Conservation (phyloP, 2,329 filamentous ascomycete species). For the Ciborinia camelliae region DNA sequence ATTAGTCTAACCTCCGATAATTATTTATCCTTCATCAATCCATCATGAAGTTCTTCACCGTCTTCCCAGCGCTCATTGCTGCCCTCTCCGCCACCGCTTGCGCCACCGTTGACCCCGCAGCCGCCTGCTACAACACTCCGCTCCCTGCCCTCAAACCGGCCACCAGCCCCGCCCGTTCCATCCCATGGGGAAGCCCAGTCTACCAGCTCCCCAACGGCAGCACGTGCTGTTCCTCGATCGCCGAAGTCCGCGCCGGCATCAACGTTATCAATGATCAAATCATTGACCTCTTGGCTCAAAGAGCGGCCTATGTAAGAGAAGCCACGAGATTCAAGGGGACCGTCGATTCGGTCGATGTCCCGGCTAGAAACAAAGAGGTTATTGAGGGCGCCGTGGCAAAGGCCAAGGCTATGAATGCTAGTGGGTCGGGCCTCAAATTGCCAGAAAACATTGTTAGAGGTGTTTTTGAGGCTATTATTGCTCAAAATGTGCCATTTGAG, state of each 20-base stretch:
- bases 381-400: constrained; percentile 21
- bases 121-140: constrained; percentile 20
- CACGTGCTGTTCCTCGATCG: constrained; percentile 22
- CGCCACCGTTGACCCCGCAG: background rate
- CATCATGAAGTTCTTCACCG: no score
- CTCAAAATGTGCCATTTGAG: constrained; percentile 25
- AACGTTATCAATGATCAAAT: constrained; percentile 22
- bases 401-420: background rate
- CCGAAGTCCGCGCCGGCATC: constrained; percentile 23
- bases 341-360: constrained; percentile 21
- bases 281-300: constrained; percentile 19
- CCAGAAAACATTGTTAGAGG: constrained; percentile 22
- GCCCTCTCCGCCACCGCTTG: no score
- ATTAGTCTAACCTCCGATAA: no score
- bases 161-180: constrained; percentile 14
- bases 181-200: constrained; percentile 22
- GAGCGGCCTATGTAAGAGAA: constrained; percentile 25
- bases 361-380: constrained; percentile 20
- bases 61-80: no score
- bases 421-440: constrained; percentile 17
- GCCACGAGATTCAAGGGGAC: constrained; percentile 27
- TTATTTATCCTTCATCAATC: no score
- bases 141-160: constrained; percentile 1
- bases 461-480: constrained; percentile 25
- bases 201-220: constrained; percentile 22